Base-by-base conservation (phyloP, 2,329 filamentous ascomycete species). In the Pseudofabraea citricarpa region DNA sequence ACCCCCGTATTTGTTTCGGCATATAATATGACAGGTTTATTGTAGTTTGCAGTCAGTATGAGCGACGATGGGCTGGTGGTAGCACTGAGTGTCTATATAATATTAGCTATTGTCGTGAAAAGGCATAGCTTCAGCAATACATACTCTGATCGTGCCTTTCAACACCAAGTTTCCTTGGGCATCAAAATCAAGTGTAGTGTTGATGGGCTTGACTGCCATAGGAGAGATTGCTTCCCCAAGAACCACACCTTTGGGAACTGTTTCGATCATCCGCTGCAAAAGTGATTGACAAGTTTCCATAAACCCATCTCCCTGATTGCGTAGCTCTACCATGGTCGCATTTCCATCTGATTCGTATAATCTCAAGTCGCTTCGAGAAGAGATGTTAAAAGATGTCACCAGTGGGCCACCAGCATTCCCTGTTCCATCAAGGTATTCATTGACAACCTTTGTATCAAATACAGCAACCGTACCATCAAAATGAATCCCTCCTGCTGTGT, bases 261-360 rank as follows among this genome's bases (percentile, higher is more conserved):
- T 69, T 9, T 83, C 74, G 45, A 81, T 74, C 77, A 82, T 74
- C 53, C 73, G 74, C 55, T 76, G 71, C 23, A 82, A 61, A 4
- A 81, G 64, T 6, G 55, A 63, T 47, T 67, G 63, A 57, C 79
- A 83, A 16, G 66, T 64, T 23, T 56, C 63, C 18, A 62, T 57
- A 60, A 78, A 81, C 7, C 56, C 60, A 1, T 62, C 51, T 0
- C 66, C 55, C 0, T 67, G 54, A 33, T 72, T 64, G 4, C 66
- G 56, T 62, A 82, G 56, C 2, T 65, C 59, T 6, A 56, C 57
- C 56, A 81, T 70, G 3, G 79, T 82, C 12, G 57, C 68, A 55
- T 83, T 81, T 3, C 61, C 57, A 53, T 82, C 78, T 5, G 68
- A 68, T 51, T 63, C 72, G 58, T 73, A 83, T 18, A 81, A 70